Conservation (phyloP, 768 basidiomycete genomes). For the Termitomyces sp. region DNA sequence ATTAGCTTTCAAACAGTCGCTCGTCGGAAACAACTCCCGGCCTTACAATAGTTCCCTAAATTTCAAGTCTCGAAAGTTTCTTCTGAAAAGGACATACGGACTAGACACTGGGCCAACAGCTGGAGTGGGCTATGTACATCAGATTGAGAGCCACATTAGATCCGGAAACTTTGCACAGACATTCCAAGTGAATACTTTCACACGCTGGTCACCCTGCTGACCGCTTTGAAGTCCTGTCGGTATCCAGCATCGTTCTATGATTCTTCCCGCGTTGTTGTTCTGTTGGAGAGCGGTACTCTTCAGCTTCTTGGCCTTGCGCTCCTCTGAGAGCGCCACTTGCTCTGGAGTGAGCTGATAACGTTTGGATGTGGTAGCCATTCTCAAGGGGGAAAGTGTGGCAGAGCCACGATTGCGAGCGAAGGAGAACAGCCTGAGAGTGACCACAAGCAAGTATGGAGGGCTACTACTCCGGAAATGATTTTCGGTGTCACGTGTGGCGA, state of each 20-base stretch:
- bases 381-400: conserved; percentile 5
- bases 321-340: conserved; percentile 52
- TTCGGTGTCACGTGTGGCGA: neutral
- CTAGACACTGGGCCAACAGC: conserved; percentile 76
- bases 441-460: neutral
- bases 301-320: conserved; percentile 43
- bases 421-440: conserved; percentile 6
- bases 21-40: conserved; percentile 79
- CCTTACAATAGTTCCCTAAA: conserved; percentile 39
- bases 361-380: conserved; percentile 11
- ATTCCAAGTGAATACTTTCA: conserved; percentile 82
- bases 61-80: neutral
- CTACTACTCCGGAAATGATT: neutral
- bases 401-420: conserved; percentile 4
- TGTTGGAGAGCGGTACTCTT: conserved; percentile 9
- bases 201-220: conserved; percentile 23
- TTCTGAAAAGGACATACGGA: conserved; percentile 52
- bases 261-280: conserved; percentile 20
- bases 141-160: conserved; percentile 7
- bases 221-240: conserved; percentile 21
- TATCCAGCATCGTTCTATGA: conserved; percentile 41
- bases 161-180: conserved; percentile 44
- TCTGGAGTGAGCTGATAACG: conserved; percentile 41
- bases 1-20: conserved; percentile 74
- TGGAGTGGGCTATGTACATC: conserved; percentile 25